These are phyloP conservation scores for Trichoderma asperelloides DNA, from an alignment of 495 filamentous ascomycete species.

Conservation along the genomic window DNA sequence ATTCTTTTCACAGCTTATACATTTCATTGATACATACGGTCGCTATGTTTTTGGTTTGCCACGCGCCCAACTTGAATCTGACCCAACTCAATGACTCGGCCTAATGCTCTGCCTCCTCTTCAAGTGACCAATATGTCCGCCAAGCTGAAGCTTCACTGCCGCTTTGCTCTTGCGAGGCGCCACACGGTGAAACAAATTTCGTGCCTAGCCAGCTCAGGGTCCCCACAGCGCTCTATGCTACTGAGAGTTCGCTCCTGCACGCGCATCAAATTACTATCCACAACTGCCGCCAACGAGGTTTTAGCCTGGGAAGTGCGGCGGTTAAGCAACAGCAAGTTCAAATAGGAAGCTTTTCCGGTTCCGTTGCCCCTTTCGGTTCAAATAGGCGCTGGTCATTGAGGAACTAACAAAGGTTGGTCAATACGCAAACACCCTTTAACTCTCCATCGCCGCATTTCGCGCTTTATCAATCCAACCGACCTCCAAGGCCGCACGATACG, in stretches of 20 bases:
- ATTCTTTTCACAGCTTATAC: background rate
- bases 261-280: background rate
- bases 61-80: background rate
- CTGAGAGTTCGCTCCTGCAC: background rate
- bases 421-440: background rate
- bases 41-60: background rate
- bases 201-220: background rate
- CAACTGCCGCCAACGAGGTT: conserved; percentile 1
- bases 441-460: background rate
- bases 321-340: background rate
- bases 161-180: background rate
- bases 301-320: background rate
- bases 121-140: background rate
- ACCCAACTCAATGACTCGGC: background rate
- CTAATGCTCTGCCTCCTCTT: background rate
- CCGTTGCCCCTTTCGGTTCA: background rate
- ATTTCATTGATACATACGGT: background rate
- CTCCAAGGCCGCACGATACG: background rate
- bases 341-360: background rate
- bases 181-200: background rate
- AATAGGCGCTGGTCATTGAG: background rate
- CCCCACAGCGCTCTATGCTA: background rate
- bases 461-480: background rate
- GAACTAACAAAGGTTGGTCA: background rate
- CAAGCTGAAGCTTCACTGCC: background rate